Evolutionary conservation across 2,329 filamentous ascomycete species (phyloP).

Genomic region (Raffaelea deltoideospora): DNA sequence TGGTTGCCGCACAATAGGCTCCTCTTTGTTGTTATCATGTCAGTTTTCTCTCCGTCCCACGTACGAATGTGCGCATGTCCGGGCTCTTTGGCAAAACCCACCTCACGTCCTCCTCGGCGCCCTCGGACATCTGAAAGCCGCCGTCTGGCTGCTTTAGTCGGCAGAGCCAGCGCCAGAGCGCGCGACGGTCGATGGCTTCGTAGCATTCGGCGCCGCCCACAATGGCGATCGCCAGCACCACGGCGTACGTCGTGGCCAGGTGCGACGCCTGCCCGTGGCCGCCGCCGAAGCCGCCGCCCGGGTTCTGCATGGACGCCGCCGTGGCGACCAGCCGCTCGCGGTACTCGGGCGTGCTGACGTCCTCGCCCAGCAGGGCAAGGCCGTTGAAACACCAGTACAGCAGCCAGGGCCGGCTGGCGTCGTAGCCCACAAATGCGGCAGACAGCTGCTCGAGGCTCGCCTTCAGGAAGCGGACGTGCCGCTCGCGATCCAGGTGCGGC

Average conservation of each 20-base stretch:
- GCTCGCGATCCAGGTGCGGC: conserved; percentile 52
- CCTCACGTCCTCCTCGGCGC: conserved; percentile 87
- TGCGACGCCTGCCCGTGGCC: conserved; percentile 86
- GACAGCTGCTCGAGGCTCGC: conserved; percentile 48
- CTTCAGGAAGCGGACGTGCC: conserved; percentile 47
- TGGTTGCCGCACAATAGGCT: conserved; percentile 78
- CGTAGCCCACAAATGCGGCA: conserved; percentile 53
- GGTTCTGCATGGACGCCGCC: conserved; percentile 68
- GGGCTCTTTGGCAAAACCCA: conserved; percentile 24
- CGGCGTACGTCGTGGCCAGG: conserved; percentile 77
- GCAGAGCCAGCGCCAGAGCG: conserved; percentile 86
- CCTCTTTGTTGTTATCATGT: conserved; percentile 37
- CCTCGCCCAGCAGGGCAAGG: conserved; percentile 61
- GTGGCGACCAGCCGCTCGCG: conserved; percentile 58
- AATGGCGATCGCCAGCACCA: conserved; percentile 61
- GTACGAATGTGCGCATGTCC: too few relatives aligned
- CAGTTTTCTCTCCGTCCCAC: neutral
- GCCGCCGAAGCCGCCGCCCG: conserved; percentile 74
- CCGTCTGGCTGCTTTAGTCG: conserved; percentile 74
- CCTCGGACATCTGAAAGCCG: conserved; percentile 74
- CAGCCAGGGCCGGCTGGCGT: conserved; percentile 85
- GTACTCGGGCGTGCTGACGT: conserved; percentile 51
- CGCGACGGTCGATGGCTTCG: conserved; percentile 61
- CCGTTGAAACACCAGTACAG: conserved; percentile 82
- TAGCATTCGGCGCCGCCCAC: conserved; percentile 58